phyloP scores from a whole-genome alignment of 805 yeast genomes.

The Yarrowia sp. region DNA sequence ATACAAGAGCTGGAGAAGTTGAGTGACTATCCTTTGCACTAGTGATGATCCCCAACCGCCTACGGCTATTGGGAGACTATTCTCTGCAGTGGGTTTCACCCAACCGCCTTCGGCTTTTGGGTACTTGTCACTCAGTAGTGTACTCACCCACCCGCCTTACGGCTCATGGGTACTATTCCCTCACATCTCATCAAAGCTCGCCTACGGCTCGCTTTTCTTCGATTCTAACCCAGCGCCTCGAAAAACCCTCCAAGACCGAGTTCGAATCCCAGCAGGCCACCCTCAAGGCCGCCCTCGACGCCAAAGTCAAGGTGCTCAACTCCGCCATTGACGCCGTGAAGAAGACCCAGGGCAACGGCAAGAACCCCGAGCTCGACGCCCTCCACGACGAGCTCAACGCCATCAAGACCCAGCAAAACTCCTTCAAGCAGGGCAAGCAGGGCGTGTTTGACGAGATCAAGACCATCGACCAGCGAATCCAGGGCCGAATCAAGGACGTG shows the following conservation, averaged over 20 bases:
- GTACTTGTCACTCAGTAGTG: too few species aligned
- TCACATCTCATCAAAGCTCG: too few species aligned
- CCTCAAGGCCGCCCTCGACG: slow-evolving; percentile 44
- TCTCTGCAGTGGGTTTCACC: too few species aligned
- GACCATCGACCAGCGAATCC: slow-evolving; percentile 69
- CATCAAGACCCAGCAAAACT: slow-evolving; percentile 55
- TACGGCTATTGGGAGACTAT: too few species aligned
- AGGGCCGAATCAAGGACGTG: slow-evolving; percentile 77
- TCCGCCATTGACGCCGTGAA: slow-evolving; percentile 44
- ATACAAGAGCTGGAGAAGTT: too few species aligned
- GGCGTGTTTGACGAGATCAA: slow-evolving; percentile 68
- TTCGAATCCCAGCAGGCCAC: slow-evolving; percentile 44
- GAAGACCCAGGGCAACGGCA: slow-evolving; percentile 28
- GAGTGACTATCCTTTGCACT: too few species aligned
- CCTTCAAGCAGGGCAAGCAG: slow-evolving; percentile 57
- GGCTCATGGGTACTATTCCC: too few species aligned
- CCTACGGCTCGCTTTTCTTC: not conserved
- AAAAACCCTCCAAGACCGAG: slow-evolving; percentile 45
- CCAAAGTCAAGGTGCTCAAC: slow-evolving; percentile 42
- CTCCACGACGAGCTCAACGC: slow-evolving; percentile 58
- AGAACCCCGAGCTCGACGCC: slow-evolving; percentile 55
- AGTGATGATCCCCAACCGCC: too few species aligned
- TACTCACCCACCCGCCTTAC: too few species aligned
- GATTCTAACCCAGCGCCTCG: slow-evolving; percentile 26
- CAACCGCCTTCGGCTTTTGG: too few species aligned